Evolutionary conservation across 108 stramenopile genomes (phyloP), one percentile per base, ranked within the genome.

Genomic region (Nannochloropsis oceanica): DNA sequence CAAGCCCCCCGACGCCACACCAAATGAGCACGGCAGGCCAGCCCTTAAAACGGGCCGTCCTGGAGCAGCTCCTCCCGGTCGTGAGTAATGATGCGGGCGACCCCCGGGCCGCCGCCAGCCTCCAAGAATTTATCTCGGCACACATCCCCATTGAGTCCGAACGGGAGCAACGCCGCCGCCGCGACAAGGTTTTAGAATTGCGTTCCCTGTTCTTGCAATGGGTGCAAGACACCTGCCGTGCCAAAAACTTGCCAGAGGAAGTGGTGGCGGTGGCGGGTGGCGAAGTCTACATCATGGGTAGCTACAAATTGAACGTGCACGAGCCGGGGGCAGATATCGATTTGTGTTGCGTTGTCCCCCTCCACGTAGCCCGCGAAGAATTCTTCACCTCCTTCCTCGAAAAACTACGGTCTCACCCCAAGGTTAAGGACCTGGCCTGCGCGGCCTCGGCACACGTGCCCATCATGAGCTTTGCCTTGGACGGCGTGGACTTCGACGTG

Each of bases 301-400:
- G 93, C 46, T 98, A 97, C 90, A 92, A 96, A 43, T 88, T 99
- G 80, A 94, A 95, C 80, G 95, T 99, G 26, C 95, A 96, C 84
- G 96, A 96, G 90, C 96, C 96, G 0, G 97, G 97, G 12, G 95
- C 97, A 14, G 99, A 99, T 90, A 98, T 99, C 89, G 98, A 94
- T 85, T 44, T 86, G 24, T 85, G 93, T 13, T 93, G 93, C 81
- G 95, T 97, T 26, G 93, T 94, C 8, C 97, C 97, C 34, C 93
- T 81, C 59, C 91, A 95, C 81, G 94, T 95, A 89, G 93, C 95
- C 24, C 89, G 93, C 27, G 94, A 95, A 27, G 96, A 98, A 43
- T 98, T 99, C 85, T 99, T 99, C 86, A 88, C 92, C 42, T 86
- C 87, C 42, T 87, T 99, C 80, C 94, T 95, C n/a, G 94, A 95